Conservation (phyloP, 1,284 basidiomycete genomes). For the Marasmius sp. region DNA sequence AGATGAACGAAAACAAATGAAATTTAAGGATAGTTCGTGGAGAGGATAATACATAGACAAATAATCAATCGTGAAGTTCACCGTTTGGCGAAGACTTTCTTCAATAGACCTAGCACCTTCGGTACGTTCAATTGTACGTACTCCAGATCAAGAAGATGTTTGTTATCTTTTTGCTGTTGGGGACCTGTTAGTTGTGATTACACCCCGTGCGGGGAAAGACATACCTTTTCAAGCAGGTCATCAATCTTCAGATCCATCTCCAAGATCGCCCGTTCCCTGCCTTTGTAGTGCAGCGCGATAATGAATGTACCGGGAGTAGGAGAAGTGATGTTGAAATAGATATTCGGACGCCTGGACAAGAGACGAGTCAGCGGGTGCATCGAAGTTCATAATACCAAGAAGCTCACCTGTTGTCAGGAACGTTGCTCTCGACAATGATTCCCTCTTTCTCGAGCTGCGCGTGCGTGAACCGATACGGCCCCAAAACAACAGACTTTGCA, state of each 20-base stretch:
- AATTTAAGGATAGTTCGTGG: constrained; percentile 9
- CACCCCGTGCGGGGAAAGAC: constrained; percentile 17
- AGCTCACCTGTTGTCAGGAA: constrained; percentile 91
- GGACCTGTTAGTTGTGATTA: constrained; percentile 13
- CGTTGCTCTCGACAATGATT: constrained; percentile 98
- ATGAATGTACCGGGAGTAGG: constrained; percentile 98
- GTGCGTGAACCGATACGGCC: constrained; percentile 97
- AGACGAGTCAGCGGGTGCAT: constrained; percentile 10
- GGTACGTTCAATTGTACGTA: constrained; percentile 97
- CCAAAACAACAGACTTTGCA: constrained; percentile 81
- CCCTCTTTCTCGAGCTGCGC: constrained; percentile 98
- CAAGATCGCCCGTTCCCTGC: constrained; percentile 97
- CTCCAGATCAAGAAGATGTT: constrained; percentile 92
- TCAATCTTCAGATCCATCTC: constrained; percentile 99
- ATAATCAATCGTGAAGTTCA: constrained; percentile 38
- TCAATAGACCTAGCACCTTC: constrained; percentile 88
- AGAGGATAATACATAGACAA: constrained; percentile 28
- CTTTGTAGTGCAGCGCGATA: constrained; percentile 98
- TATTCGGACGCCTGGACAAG: constrained; percentile 80
- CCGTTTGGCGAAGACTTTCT: constrained; percentile 89
- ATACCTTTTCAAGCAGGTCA: constrained; percentile 93
- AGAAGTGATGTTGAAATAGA: constrained; percentile 98
- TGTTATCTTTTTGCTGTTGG: constrained; percentile 94
- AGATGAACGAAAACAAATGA: constrained; percentile 16
- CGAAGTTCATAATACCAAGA: background rate